A percentile compares a stretch with the other conserved stretches of the same genome.
These are phyloP conservation scores for Nothophoma quercina DNA, from an alignment of 2,329 filamentous ascomycete genomes.

Conservation along the genomic window DNA sequence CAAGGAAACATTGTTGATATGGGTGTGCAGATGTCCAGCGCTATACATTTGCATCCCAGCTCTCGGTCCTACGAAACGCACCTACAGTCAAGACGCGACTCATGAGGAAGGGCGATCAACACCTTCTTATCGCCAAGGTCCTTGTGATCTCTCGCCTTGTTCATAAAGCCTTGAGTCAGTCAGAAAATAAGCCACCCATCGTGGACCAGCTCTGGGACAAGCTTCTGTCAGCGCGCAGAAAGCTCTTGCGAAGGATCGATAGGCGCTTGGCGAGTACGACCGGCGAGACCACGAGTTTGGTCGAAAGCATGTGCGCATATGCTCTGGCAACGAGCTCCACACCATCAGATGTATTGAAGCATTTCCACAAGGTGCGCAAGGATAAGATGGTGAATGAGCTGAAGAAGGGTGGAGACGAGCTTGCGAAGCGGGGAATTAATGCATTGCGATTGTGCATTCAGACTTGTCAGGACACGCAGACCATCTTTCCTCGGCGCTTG, in stretches of 20 bases:
- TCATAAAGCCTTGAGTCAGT: slow-evolving; percentile 73
- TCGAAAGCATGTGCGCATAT: slow-evolving; percentile 81
- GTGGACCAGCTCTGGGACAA: slow-evolving; percentile 71
- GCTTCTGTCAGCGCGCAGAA: slow-evolving; percentile 67
- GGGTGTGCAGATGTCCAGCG: slow-evolving; percentile 50
- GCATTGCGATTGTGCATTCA: slow-evolving; percentile 76
- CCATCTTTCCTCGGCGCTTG: slow-evolving; percentile 75
- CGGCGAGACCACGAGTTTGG: slow-evolving; percentile 58
- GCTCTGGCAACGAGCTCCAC: slow-evolving; percentile 83
- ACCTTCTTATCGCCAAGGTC: slow-evolving; percentile 66
- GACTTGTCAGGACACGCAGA: slow-evolving; percentile 79
- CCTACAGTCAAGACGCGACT: slow-evolving; percentile 61
- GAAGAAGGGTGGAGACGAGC: slow-evolving; percentile 56
- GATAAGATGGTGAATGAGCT: slow-evolving; percentile 72
- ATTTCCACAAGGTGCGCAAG: slow-evolving; percentile 78
- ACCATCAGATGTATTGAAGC: slow-evolving; percentile 76
- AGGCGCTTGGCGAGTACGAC: slow-evolving; percentile 52
- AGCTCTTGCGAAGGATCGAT: slow-evolving; percentile 71
- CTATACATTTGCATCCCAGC: slow-evolving; percentile 62
- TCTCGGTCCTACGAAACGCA: slow-evolving; percentile 65
- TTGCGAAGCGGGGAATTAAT: slow-evolving; percentile 64
- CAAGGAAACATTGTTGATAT: slow-evolving; percentile 22
- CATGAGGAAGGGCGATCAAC: slow-evolving; percentile 59
- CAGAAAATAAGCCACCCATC: slow-evolving; percentile 56
- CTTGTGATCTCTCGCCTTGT: slow-evolving; percentile 79